A percentile compares a stretch with the other conserved stretches of the same genome.
Conservation (phyloP, 345 rosid genomes). For the Angophora floribunda region DNA sequence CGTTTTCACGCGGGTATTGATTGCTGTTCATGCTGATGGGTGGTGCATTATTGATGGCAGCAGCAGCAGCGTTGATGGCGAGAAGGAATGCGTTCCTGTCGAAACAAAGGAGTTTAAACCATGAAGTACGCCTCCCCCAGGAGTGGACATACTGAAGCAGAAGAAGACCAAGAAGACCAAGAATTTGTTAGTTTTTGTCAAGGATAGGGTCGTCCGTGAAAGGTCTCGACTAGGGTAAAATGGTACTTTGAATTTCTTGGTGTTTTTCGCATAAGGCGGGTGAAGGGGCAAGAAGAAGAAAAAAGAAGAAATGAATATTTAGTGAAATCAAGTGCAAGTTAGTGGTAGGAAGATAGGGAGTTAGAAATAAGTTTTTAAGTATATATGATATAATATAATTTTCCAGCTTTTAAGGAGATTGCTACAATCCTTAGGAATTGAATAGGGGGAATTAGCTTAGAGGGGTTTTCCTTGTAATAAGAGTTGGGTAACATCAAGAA, state of each 20-base stretch:
- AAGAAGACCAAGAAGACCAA: not conserved
- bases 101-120: constrained; percentile 15
- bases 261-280: not conserved
- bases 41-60: constrained; percentile 3
- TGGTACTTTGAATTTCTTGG: not conserved
- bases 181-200: not conserved
- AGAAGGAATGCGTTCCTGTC: constrained; percentile 12
- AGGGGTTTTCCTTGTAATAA: not conserved
- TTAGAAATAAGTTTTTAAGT: not conserved
- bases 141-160: constrained; percentile 55
- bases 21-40: not conserved
- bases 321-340: not conserved
- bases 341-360: not conserved
- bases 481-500: not conserved
- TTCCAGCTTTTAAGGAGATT: not conserved
- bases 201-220: not conserved
- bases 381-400: not conserved
- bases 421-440: not conserved
- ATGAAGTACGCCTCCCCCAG: constrained; percentile 43
- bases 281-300: not conserved
- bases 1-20: not conserved
- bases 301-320: not conserved
- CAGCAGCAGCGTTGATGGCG: constrained; percentile 35
- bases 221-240: not conserved
- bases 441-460: not conserved